Base-by-base conservation (phyloP, 1,284 basidiomycete species). In the Pseudozyma hubeiensis region DNA sequence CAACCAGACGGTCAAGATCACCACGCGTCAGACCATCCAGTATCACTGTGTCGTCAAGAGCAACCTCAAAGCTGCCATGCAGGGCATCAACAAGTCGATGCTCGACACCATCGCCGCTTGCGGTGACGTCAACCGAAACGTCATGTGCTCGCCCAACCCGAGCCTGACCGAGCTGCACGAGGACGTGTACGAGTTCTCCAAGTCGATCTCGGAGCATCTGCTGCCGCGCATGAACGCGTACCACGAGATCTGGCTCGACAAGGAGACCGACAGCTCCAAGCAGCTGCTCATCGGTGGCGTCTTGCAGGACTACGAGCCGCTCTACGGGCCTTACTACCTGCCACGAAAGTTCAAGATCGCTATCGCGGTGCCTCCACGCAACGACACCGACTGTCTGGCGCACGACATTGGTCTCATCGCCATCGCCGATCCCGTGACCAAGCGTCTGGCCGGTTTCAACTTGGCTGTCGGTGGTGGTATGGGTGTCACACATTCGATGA, bases 11-110 rank as follows among this genome's bases (percentile, higher is more conserved):
- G 92, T 99, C 87, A 99, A 99, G 88, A 91, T 99, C 79, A 99
- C 96, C 52, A 99, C 97, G 31, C 89, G 96, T 69, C 91, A 95
- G 86, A 99, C 97, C n/a, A 98, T 98, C 90, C 96, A 99, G 87
- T 99, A 97, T 89, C 96, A 99, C 86, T 96, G 96, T 69, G 91
- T 99, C 77, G 92, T 99, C 87, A 99, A 99, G 88, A 89, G 89
- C 75, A 93, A 99, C 85, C 86, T 99, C 85, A 99, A 99, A 87
- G 90, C 92, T 43, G 92, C 94, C 19, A 98, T 99, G 84, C 94
- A 97, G 86, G 93, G 91, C 62, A 98, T 99, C 86, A 99, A 99
- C 87, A 89, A 91, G 64, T 90, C 89, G 34, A 85, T 97, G 79
- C 88, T 99, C 67, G 97, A 99, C 86, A 99, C 97, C 5, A 90